A percentile compares a stretch with the other conserved stretches of the same genome.
phyloP scores from a whole-genome alignment of 176 grass and related monocot genomes.

The Lolium perenne region DNA sequence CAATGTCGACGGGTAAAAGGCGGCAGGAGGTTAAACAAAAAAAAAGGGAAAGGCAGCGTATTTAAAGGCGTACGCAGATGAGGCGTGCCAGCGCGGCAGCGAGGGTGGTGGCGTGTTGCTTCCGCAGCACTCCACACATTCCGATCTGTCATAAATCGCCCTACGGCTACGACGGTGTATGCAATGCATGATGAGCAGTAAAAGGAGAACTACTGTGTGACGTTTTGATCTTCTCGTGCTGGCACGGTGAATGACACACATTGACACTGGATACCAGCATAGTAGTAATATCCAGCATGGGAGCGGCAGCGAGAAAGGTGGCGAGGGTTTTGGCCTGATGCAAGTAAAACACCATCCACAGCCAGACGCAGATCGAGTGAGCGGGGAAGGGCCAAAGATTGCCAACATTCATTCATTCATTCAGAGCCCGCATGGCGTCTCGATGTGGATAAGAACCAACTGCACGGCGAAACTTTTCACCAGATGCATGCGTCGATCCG shows the following conservation, averaged over 20 bases:
- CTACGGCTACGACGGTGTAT: not conserved
- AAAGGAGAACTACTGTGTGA: not conserved
- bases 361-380: too few species aligned
- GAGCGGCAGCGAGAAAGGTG: not conserved
- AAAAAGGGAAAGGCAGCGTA: not conserved
- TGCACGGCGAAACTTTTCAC: not conserved
- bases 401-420: conserved; percentile 20
- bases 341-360: not conserved
- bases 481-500: not conserved
- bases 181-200: not conserved
- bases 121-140: conserved; percentile 36
- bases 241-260: not conserved
- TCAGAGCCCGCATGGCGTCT: not conserved
- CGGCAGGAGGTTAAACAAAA: not conserved
- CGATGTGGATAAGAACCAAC: conserved; percentile 26
- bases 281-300: not conserved
- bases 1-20: conserved; percentile 46
- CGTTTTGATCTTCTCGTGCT: too few species aligned
- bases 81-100: not conserved
- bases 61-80: not conserved
- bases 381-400: not conserved
- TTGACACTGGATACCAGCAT: too few species aligned
- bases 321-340: conserved; percentile 7
- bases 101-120: conserved; percentile 16
- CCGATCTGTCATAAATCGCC: not conserved